Conservation (phyloP, 2,329 filamentous ascomycete species). For the Albophoma yamanashiensis region DNA sequence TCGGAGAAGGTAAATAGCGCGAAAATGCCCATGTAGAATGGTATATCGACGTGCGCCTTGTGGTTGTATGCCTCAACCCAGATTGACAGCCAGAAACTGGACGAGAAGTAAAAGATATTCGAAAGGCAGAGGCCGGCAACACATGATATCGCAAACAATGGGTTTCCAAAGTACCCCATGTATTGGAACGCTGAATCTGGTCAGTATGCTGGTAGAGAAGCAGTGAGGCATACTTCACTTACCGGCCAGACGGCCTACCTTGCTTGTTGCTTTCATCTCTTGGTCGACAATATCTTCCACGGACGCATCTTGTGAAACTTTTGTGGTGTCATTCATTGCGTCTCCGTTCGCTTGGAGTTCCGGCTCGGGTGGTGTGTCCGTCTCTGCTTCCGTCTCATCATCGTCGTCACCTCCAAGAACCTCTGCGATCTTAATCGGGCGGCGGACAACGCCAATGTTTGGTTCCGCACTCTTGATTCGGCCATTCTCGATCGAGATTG, state of each 20-base stretch:
- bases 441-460: slow-evolving; percentile 34
- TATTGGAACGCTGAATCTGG: slow-evolving; percentile 33
- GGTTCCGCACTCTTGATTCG: slow-evolving; percentile 27
- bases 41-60: slow-evolving; percentile 30
- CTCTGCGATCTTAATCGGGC: slow-evolving; percentile 31
- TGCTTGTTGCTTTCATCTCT: slow-evolving; percentile 35
- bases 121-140: slow-evolving; percentile 27
- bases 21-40: slow-evolving; percentile 44
- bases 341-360: slow-evolving; percentile 18
- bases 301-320: slow-evolving; percentile 22
- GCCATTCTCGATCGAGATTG: slow-evolving; percentile 35
- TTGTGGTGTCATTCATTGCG: slow-evolving; percentile 18
- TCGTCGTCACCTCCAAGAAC: slow-evolving; percentile 25
- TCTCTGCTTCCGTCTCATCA: slow-evolving; percentile 14
- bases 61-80: slow-evolving; percentile 42
- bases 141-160: slow-evolving; percentile 28
- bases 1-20: slow-evolving; percentile 32
- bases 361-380: slow-evolving; percentile 13
- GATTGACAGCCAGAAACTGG: slow-evolving; percentile 37
- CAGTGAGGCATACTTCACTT: slow-evolving; percentile 9
- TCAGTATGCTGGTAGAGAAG: slow-evolving; percentile 5
- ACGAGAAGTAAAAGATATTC: slow-evolving; percentile 30
- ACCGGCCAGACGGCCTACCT: slow-evolving; percentile 33
- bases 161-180: slow-evolving; percentile 38
- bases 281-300: slow-evolving; percentile 33